phyloP scores from a whole-genome alignment of 2,329 filamentous ascomycete genomes.

The Allantophomopsis cytisporea region DNA sequence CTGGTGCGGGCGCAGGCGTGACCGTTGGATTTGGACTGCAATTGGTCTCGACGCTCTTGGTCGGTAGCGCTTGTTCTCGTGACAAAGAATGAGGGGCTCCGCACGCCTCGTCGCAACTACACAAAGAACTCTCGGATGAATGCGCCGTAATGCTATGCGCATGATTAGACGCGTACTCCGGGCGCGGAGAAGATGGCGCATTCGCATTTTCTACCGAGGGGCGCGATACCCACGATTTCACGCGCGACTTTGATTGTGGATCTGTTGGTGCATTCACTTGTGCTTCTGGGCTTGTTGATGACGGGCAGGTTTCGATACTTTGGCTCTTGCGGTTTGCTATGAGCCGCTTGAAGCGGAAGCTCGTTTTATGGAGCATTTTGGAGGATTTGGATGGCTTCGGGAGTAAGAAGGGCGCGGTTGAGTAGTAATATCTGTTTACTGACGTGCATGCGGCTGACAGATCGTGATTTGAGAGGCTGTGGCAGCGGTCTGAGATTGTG shows the following conservation, averaged over 20 bases:
- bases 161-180: background rate
- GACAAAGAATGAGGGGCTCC: slow-evolving; percentile 15
- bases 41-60: slow-evolving; percentile 10
- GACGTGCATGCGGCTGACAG: no score
- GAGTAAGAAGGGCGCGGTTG: background rate
- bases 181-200: background rate
- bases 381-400: background rate
- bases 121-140: slow-evolving; percentile 31
- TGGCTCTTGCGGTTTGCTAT: slow-evolving; percentile 7
- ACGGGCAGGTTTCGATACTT: background rate
- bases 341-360: slow-evolving; percentile 10
- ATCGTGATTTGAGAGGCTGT: no score
- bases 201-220: background rate
- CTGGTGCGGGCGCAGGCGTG: slow-evolving; percentile 15
- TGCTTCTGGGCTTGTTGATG: slow-evolving; percentile 1
- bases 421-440: background rate
- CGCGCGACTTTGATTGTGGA: slow-evolving; percentile 2
- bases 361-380: slow-evolving; percentile 11
- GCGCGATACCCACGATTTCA: slow-evolving; percentile 9
- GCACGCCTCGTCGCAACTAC: slow-evolving; percentile 25
- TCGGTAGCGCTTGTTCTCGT: slow-evolving; percentile 2
- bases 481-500: no score
- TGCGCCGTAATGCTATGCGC: slow-evolving; percentile 22
- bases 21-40: slow-evolving; percentile 2
- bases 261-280: slow-evolving; percentile 1